Conservation (phyloP, 805 yeast genomes). For the Pichia nanzhaoensis region DNA sequence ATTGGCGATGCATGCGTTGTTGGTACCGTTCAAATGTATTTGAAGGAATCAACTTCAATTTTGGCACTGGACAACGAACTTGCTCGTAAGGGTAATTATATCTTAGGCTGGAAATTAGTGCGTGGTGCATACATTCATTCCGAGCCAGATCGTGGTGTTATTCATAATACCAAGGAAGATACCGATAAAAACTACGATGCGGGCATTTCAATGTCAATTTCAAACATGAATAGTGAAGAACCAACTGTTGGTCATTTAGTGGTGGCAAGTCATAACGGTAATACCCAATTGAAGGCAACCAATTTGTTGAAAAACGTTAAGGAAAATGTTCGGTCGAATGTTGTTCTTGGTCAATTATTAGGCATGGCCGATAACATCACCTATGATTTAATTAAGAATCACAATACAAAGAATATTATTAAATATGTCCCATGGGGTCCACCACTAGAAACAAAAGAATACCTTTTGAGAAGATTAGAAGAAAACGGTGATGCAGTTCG, state of each 20-base stretch:
- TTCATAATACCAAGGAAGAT: constrained; percentile 67
- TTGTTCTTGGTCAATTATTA: constrained; percentile 81
- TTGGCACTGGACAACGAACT: constrained; percentile 55
- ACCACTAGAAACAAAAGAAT: constrained; percentile 86
- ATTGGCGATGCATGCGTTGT: constrained; percentile 56
- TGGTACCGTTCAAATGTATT: constrained; percentile 91
- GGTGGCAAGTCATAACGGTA: constrained; percentile 84
- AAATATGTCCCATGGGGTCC: constrained; percentile 99
- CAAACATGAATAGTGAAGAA: constrained; percentile 40
- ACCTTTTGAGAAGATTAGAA: constrained; percentile 80
- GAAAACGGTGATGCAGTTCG: constrained; percentile 95
- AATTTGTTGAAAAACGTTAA: constrained; percentile 34
- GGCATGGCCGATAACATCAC: constrained; percentile 96
- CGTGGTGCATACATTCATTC: constrained; percentile 95
- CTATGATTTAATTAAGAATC: constrained; percentile 57
- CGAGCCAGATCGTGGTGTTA: constrained; percentile 67
- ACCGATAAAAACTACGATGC: constrained; percentile 75
- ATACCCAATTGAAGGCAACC: constrained; percentile 70
- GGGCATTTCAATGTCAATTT: constrained; percentile 58
- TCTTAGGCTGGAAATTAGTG: constrained; percentile 81
- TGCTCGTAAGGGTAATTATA: constrained; percentile 57
- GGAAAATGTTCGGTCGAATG: constrained; percentile 41
- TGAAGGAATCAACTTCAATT: constrained; percentile 61
- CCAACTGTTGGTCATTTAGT: constrained; percentile 66
- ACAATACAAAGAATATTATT: constrained; percentile 67